phyloP scores from a whole-genome alignment of 768 basidiomycete species.

The Tricholoma matsutake region DNA sequence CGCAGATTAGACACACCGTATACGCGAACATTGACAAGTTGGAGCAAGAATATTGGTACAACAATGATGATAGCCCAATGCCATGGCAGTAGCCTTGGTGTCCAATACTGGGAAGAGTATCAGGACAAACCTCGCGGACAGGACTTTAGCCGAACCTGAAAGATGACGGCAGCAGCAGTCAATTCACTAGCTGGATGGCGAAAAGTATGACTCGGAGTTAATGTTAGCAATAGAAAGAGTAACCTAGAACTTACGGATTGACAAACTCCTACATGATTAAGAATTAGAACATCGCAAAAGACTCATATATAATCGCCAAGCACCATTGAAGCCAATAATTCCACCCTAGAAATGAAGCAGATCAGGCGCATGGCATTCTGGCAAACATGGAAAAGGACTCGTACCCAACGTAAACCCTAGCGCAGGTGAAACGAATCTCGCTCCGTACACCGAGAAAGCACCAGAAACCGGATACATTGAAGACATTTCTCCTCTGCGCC shows the following conservation, averaged over 20 bases:
- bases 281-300: background rate
- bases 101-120: conserved; percentile 36
- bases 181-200: conserved; percentile 46
- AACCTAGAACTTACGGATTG: conserved; percentile 16
- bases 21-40: conserved; percentile 54
- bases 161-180: conserved; percentile 53
- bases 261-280: conserved; percentile 21
- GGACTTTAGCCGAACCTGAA: conserved; percentile 31
- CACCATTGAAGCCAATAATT: conserved; percentile 54
- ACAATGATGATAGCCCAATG: conserved; percentile 56
- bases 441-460: conserved; percentile 55
- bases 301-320: conserved; percentile 25
- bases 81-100: conserved; percentile 47
- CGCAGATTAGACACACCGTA: conserved; percentile 41
- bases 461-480: conserved; percentile 62
- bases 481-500: conserved; percentile 58
- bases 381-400: conserved; percentile 1
- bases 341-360: conserved; percentile 37
- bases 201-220: background rate
- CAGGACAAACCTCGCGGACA: background rate
- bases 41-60: conserved; percentile 47
- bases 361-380: no score
- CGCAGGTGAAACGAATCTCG: conserved; percentile 57
- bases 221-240: background rate
- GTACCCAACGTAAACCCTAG: conserved; percentile 57